Base-by-base conservation (phyloP, 257 asterid genomes). In the Solanum pennellii region DNA sequence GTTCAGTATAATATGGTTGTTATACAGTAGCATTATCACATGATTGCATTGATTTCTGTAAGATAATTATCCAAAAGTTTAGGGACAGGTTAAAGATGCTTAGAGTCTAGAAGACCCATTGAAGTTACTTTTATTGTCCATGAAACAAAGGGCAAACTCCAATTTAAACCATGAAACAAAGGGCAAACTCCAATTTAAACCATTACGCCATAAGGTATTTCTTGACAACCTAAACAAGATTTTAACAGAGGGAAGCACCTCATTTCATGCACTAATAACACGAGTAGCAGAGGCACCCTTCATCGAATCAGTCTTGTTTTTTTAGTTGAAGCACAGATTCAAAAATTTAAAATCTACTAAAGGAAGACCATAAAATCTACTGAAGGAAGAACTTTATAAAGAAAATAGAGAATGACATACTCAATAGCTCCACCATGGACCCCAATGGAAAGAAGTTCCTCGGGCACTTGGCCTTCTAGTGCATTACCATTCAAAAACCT, bases 381-480 rank as follows among this genome's bases (percentile, higher is more conserved):
- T 77, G 7, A n/a, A 79, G 84, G 39, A 76, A 77, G n/a, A 29
- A 82, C 7, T 49, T 29, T 49, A 82, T 69, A 18, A 69, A 82
- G 47, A 79, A 77, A 47, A 31, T 37, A 77, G 86, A 86, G 65
- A 10, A 83, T 52, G 88, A 91, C 95, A 79, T 96, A 97, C 99
- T 97, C 99, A 84, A 97, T 96, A 87, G 94, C 92, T 91, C 99
- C 99, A 85, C 99, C 99, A 77, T 93, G 99, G 85, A 97, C 96
- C 44, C 99, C 99, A 88, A 97, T 89, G 14, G 99, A 95, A 83
- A 93, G 95, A 84, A 97, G 96, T 68, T 93, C 96, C 91, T 92
- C 96, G 0, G 99, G 98, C 45, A 97, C 99, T 91, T 87, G 95
- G 31, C 99, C 99, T 90, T 91, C 95, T 90, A 97, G 90, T 77